phyloP scores from a whole-genome alignment of 257 asterid genomes.

The Coffea canephora region DNA sequence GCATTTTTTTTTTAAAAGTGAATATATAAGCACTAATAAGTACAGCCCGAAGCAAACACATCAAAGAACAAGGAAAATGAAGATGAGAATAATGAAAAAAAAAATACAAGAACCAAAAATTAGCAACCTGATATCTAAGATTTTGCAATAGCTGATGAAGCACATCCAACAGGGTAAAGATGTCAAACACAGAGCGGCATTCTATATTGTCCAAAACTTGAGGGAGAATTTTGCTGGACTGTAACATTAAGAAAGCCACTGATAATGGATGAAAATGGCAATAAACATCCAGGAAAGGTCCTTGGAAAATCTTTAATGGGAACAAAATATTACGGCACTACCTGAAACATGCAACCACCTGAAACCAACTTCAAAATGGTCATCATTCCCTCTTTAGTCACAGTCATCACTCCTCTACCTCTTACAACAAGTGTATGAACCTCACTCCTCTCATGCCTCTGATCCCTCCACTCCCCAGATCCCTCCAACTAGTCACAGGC shows the following conservation, averaged over 20 bases:
- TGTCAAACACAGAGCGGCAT: constrained; percentile 63
- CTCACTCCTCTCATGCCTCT: too few relatives aligned
- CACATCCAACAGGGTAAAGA: constrained; percentile 66
- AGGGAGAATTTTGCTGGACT: constrained; percentile 43
- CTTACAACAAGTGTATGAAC: too few relatives aligned
- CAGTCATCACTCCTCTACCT: too few relatives aligned
- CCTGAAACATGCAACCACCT: too few relatives aligned
- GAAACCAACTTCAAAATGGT: too few relatives aligned
- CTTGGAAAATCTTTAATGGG: background rate
- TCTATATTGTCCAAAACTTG: constrained; percentile 58
- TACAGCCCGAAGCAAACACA: constrained; percentile 7
- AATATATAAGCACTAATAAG: background rate
- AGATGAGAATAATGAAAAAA: background rate
- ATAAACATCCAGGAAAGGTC: background rate
- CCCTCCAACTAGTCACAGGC: background rate
- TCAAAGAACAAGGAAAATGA: background rate
- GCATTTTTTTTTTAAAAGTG: constrained; percentile 22
- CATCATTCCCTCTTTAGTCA: too few relatives aligned
- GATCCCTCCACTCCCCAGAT: too few relatives aligned
- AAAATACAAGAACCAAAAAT: background rate
- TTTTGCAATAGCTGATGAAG: constrained; percentile 53
- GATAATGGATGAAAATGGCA: background rate
- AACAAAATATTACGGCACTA: too few relatives aligned
- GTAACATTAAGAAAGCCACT: constrained; percentile 15
- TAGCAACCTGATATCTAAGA: constrained; percentile 58